Percentiles rank a stretch among this genome's conserved stretches.
Evolutionary conservation across 73 alveolate genomes (phyloP).

Genomic region (Stentor roeselii): DNA sequence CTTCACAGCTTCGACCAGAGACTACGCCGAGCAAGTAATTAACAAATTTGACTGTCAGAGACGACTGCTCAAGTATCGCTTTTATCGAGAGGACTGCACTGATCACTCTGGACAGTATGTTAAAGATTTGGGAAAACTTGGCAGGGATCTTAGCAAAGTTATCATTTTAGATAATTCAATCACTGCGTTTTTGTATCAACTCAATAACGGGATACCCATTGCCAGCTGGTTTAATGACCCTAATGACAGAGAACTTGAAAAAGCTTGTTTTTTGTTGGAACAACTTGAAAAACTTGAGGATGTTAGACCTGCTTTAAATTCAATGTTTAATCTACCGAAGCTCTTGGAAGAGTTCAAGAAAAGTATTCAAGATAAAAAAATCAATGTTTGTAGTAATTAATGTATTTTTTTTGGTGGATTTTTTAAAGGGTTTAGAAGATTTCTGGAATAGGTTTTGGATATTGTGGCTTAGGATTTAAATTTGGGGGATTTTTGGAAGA

Average conservation of each 20-base stretch:
- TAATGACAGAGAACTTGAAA: slow-evolving; percentile 43
- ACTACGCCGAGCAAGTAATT: slow-evolving; percentile 59
- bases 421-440: too few species aligned
- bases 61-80: slow-evolving; percentile 20
- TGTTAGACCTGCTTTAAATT: not conserved
- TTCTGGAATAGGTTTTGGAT: too few species aligned
- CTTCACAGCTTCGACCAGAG: slow-evolving; percentile 55
- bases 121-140: slow-evolving; percentile 51
- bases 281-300: not conserved
- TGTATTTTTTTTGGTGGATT: too few species aligned
- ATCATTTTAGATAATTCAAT: slow-evolving; percentile 74
- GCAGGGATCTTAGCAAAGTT: slow-evolving; percentile 54
- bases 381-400: too few species aligned
- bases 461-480: too few species aligned
- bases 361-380: too few species aligned
- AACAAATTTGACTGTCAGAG: slow-evolving; percentile 36
- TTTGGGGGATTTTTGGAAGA: too few species aligned
- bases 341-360: too few species aligned
- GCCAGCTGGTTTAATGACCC: slow-evolving; percentile 40
- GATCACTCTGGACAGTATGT: slow-evolving; percentile 41
- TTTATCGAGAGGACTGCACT: slow-evolving; percentile 59
- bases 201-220: slow-evolving; percentile 83
- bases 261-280: slow-evolving; percentile 30
- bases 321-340: not conserved
- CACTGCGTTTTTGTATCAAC: slow-evolving; percentile 67